Base-by-base conservation (phyloP, 495 filamentous ascomycete species). In the Amniculicola lignicola region DNA sequence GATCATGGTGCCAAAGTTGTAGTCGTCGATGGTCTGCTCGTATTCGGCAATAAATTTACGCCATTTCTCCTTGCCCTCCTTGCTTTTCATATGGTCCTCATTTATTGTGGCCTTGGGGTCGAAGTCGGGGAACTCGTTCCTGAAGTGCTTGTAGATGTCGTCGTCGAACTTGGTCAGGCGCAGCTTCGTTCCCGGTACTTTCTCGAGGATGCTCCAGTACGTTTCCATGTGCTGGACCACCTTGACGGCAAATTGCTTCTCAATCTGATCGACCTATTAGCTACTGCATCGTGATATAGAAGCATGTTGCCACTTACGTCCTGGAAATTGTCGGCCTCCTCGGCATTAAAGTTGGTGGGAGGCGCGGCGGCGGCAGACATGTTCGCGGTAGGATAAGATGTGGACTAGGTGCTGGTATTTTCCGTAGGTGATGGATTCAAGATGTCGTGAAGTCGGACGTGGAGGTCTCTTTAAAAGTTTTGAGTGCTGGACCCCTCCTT, bases 211-310 rank as follows among this genome's bases (percentile, higher is more conserved):
- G 19, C 83, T 74, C 92, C 92, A 99, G 78, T 96, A 99, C 40
- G 91, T 96, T 69, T 85, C 81, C 74, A 97, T 86, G 69, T 97
- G 93, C 71, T 95, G 87, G 11, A 99, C 94, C 89, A 88, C 88
- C 79, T 97, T 97, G 63, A 99, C 93, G 28, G 94, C 93, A 65
- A 99, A 99, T 72, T 97, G 94, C 79, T 96, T 96, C 81, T 99
- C 93, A 68, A 98, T 96, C 89, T 98, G 28, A 14, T n/a, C n/a
- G 16, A 19, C 16, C 54, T 44, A 7, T 23, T 28, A 50, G 35
- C 29, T 48, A 15, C 18, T 21, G 18, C 12, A 22, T 51, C 27
- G 35, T 22, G 40, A 33, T 55, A 43, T 33, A 18, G 15, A 41
- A 11, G 10, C 14, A 48, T 51, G 43, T n/a, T n/a, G 65, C 46